Evolutionary conservation across 768 basidiomycete species (phyloP).

Genomic region (Asterophora parasitica): DNA sequence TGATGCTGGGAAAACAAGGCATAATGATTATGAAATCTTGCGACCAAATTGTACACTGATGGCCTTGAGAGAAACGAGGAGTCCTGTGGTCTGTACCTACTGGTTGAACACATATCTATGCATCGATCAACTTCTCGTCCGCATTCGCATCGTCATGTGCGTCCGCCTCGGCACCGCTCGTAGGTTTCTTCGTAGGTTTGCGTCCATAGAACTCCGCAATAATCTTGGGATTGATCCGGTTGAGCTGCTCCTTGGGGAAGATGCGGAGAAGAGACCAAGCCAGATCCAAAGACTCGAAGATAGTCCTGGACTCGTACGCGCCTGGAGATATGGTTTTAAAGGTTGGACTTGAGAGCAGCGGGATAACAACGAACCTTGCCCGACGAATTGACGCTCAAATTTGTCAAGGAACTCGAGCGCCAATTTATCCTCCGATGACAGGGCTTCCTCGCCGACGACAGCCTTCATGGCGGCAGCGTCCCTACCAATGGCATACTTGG

Average conservation of each 20-base stretch:
- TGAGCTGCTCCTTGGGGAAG: slow-evolving; percentile 98
- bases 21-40: slow-evolving; percentile 7
- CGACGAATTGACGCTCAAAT: slow-evolving; percentile 96
- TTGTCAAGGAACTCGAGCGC: slow-evolving; percentile 97
- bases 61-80: slow-evolving; percentile 7
- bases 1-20: neutral
- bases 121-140: slow-evolving; percentile 63
- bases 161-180: slow-evolving; percentile 45
- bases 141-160: slow-evolving; percentile 33
- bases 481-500: slow-evolving; percentile 96
- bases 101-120: slow-evolving; percentile 29
- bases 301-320: slow-evolving; percentile 89
- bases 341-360: slow-evolving; percentile 5
- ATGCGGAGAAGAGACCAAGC: slow-evolving; percentile 96
- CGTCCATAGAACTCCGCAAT: slow-evolving; percentile 90
- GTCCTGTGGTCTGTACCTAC: slow-evolving; percentile 5
- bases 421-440: slow-evolving; percentile 92
- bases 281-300: slow-evolving; percentile 96
- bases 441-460: slow-evolving; percentile 96
- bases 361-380: slow-evolving; percentile 63
- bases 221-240: slow-evolving; percentile 97
- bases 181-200: slow-evolving; percentile 65
- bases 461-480: slow-evolving; percentile 99
- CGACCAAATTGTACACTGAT: slow-evolving; percentile 7
- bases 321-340: slow-evolving; percentile 40